phyloP scores from a whole-genome alignment of 2,329 filamentous ascomycete species.

The Dryadomyces quercus-mongolicae region DNA sequence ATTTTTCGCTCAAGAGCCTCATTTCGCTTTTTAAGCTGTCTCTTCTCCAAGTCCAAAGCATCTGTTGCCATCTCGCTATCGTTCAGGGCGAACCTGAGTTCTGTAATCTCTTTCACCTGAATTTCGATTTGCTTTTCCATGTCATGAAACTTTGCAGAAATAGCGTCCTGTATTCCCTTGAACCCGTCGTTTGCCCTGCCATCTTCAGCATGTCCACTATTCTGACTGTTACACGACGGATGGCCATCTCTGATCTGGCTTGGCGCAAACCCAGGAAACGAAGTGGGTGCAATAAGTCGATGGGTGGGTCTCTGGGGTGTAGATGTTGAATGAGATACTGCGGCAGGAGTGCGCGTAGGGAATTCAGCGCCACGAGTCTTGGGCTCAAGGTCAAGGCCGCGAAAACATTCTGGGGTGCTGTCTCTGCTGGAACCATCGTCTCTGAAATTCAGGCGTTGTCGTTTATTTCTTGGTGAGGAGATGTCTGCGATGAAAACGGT shows the following conservation, averaged over 20 bases:
- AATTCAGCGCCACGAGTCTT: not conserved
- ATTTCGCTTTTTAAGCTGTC: slow-evolving; percentile 6
- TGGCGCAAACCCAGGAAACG: not conserved
- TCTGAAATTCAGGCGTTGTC: too few relatives aligned
- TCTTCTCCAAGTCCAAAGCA: slow-evolving; percentile 7
- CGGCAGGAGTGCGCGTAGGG: not conserved
- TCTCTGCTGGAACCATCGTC: too few relatives aligned
- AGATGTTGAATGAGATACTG: not conserved
- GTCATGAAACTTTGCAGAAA: slow-evolving; percentile 5
- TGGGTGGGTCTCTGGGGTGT: not conserved
- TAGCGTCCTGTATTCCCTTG: slow-evolving; percentile 6
- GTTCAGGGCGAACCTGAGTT: slow-evolving; percentile 8
- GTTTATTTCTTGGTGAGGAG: too few relatives aligned
- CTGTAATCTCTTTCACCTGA: slow-evolving; percentile 6
- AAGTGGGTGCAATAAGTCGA: not conserved
- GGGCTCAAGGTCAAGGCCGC: not conserved
- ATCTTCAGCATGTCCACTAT: not conserved
- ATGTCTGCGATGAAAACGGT: too few relatives aligned
- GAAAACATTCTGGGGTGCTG: too few relatives aligned
- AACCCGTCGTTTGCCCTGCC: not conserved
- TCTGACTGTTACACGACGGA: too few relatives aligned
- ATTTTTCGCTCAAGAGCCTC: slow-evolving; percentile 17
- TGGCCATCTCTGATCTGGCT: not conserved
- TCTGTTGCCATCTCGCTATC: slow-evolving; percentile 4
- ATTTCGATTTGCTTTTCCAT: slow-evolving; percentile 3